A percentile compares a stretch with the other conserved stretches of the same genome.
Conservation (phyloP, 805 yeast genomes). For the Spencermartinsiella europaea region DNA sequence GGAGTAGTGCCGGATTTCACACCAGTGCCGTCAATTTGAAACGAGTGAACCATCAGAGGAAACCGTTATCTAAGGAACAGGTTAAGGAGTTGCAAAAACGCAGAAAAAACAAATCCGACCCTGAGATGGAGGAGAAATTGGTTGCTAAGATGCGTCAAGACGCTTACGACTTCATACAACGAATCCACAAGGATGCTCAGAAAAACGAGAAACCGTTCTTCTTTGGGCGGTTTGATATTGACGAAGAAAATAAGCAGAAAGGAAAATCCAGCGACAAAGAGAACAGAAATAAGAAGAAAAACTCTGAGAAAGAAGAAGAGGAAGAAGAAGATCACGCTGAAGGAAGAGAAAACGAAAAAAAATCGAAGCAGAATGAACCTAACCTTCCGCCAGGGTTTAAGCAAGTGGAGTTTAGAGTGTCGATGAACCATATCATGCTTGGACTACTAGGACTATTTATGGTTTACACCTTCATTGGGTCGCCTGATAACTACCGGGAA, state of each 20-base stretch:
- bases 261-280: neutral
- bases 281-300: neutral
- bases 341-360: neutral
- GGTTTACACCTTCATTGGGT: constrained; percentile 6
- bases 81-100: neutral
- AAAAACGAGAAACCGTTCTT: too few species aligned
- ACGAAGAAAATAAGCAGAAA: neutral
- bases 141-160: neutral
- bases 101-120: neutral
- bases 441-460: constrained; percentile 12
- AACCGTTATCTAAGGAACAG: constrained; percentile 2
- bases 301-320: constrained; percentile 5
- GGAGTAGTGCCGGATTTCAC: neutral
- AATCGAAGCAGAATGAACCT: neutral
- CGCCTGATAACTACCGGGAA: constrained; percentile 23
- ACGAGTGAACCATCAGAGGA: neutral
- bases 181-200: neutral
- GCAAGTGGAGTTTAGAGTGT: neutral
- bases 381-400: neutral
- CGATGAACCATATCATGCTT: constrained; percentile 7
- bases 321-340: neutral
- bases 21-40: neutral
- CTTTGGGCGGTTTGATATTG: neutral
- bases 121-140: neutral
- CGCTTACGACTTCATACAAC: neutral